These are phyloP conservation scores for Pelomyxa schiedti DNA, from an alignment of 78 protist species.

Conservation along the genomic window DNA sequence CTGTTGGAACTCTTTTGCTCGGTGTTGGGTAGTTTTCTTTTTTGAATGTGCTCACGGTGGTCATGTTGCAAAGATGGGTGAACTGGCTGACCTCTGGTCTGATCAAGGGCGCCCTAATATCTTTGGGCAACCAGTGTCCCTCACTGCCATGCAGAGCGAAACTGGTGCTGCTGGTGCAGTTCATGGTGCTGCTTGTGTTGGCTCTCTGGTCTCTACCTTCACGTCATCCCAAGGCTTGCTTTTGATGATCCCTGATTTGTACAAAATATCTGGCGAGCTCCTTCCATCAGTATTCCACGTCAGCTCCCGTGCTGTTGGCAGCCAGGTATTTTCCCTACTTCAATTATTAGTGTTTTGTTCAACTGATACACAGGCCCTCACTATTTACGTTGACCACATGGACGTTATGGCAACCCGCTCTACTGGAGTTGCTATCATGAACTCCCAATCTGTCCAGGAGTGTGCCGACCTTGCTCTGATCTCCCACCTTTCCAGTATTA, in stretches of 20 bases:
- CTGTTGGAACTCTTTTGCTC: too few relatives aligned
- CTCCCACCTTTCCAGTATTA: conserved; percentile 37
- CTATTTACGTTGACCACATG: conserved; percentile 57
- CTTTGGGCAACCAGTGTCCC: conserved; percentile 21
- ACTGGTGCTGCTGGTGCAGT: conserved; percentile 67
- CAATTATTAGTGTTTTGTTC: too few relatives aligned
- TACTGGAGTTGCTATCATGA: conserved; percentile 35
- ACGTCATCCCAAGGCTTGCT: conserved; percentile 68
- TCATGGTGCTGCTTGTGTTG: conserved; percentile 46
- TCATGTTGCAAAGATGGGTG: conserved; percentile 48
- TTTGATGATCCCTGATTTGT: conserved; percentile 69
- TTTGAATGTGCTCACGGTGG: too few relatives aligned
- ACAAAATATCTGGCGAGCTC: conserved; percentile 65
- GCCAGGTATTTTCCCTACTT: too few relatives aligned
- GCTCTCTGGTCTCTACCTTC: conserved; percentile 41
- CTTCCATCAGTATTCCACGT: conserved; percentile 56
- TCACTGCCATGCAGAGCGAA: conserved; percentile 53
- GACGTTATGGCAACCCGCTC: conserved; percentile 58
- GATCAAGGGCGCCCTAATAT: conserved; percentile 22
- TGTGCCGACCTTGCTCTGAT: conserved; percentile 40
- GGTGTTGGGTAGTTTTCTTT: too few relatives aligned
- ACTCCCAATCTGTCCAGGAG: conserved; percentile 42
- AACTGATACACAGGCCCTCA: conserved; percentile 57
- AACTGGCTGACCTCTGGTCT: conserved; percentile 30
- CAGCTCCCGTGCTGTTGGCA: conserved; percentile 36